Evolutionary conservation across 768 basidiomycete species (phyloP).

Genomic region (Lactifluus hygrophoroides): DNA sequence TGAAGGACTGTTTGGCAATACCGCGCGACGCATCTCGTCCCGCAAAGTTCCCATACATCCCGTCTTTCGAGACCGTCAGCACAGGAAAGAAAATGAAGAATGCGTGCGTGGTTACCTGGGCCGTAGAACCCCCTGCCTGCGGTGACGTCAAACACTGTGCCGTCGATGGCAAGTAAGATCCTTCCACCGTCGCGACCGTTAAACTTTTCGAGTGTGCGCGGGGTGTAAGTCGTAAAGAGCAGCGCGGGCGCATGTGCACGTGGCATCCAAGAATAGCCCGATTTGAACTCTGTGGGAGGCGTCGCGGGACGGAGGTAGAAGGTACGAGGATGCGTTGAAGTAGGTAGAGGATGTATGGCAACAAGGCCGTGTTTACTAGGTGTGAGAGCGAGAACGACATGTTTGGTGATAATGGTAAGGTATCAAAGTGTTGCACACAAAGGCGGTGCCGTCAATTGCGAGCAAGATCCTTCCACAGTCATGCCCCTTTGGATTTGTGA

Average conservation of each 20-base stretch:
- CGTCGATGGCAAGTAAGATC: conserved; percentile 81
- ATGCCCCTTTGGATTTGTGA: no score
- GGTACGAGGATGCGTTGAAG: conserved; percentile 71
- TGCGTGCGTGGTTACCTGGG: no score
- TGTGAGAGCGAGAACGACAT: conserved; percentile 46
- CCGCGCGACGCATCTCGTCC: conserved; percentile 93
- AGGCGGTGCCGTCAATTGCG: no score
- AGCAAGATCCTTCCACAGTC: no score
- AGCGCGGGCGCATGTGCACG: conserved; percentile 70
- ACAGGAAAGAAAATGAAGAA: no score
- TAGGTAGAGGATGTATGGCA: conserved; percentile 72
- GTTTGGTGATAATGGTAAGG: no score
- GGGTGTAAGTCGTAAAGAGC: conserved; percentile 70
- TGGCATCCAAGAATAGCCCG: conserved; percentile 90
- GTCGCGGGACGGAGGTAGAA: conserved; percentile 40
- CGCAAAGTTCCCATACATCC: conserved; percentile 97
- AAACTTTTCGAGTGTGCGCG: conserved; percentile 63
- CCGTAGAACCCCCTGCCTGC: conserved; percentile 89
- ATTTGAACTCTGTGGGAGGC: conserved; percentile 63
- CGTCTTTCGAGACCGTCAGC: conserved; percentile 43
- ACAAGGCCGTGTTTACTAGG: conserved; percentile 70
- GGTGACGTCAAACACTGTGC: conserved; percentile 90
- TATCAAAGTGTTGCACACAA: no score
- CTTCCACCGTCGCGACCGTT: conserved; percentile 54
- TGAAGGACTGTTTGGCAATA: conserved; percentile 98